Conservation (phyloP, 805 yeast genomes). For the Ogataea chonburiensis region DNA sequence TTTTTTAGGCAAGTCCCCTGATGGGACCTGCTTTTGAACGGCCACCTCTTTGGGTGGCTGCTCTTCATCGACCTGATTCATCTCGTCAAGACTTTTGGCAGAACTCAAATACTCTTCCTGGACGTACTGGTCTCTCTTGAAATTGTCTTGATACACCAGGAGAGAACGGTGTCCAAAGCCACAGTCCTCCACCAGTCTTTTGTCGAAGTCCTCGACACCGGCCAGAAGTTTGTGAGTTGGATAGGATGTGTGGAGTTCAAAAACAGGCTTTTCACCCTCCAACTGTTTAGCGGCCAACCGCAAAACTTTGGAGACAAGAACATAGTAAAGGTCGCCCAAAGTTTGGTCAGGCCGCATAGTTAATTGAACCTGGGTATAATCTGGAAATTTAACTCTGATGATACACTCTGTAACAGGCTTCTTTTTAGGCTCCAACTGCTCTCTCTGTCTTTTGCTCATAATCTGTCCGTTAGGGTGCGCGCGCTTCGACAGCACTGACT, state of each 20-base stretch:
- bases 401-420: conserved; percentile 36
- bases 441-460: conserved; percentile 35
- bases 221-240: conserved; percentile 41
- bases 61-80: conserved; percentile 28
- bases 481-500: conserved; percentile 43
- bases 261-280: conserved; percentile 17
- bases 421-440: conserved; percentile 29
- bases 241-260: conserved; percentile 44
- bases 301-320: conserved; percentile 28
- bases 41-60: background rate
- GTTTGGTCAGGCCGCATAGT: conserved; percentile 47
- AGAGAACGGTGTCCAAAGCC: conserved; percentile 40
- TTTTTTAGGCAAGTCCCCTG: conserved; percentile 14
- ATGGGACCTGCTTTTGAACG: background rate
- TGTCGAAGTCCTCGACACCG: conserved; percentile 23
- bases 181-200: conserved; percentile 37
- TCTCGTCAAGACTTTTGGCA: conserved; percentile 28
- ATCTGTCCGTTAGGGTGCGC: conserved; percentile 35
- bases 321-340: conserved; percentile 22
- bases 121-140: conserved; percentile 24
- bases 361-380: conserved; percentile 49
- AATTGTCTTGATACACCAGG: conserved; percentile 23
- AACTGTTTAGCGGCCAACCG: conserved; percentile 32
- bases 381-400: conserved; percentile 58
- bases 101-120: conserved; percentile 21